A percentile compares a stretch with the other conserved stretches of the same genome.
These are phyloP conservation scores for Geotrichum reessii DNA, from an alignment of 1,139 yeast species.

Conservation along the genomic window DNA sequence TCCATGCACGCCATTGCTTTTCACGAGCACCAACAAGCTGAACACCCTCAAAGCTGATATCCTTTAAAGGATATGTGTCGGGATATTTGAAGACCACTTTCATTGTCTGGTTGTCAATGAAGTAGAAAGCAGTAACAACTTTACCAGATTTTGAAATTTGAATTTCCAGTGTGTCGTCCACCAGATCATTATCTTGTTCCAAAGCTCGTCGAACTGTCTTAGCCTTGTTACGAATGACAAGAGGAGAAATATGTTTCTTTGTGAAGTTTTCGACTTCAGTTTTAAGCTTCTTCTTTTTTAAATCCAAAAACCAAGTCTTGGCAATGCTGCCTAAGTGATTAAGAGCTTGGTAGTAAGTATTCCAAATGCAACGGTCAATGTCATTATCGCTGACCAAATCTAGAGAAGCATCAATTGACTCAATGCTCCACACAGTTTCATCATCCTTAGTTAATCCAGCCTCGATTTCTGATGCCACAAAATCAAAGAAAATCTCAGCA, in stretches of 20 bases:
- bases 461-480: constrained; percentile 23
- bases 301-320: constrained; percentile 65
- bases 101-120: constrained; percentile 83
- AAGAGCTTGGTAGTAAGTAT: constrained; percentile 54
- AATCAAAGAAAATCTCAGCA: constrained; percentile 38
- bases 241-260: constrained; percentile 55
- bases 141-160: constrained; percentile 57
- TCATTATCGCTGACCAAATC: constrained; percentile 25
- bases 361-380: constrained; percentile 25
- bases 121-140: constrained; percentile 68
- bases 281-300: constrained; percentile 54
- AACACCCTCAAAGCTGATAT: constrained; percentile 69
- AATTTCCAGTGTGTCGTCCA: constrained; percentile 55
- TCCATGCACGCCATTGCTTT: constrained; percentile 93
- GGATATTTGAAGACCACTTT: constrained; percentile 76
- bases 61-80: constrained; percentile 63
- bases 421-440: constrained; percentile 16
- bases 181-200: constrained; percentile 35
- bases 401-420: constrained; percentile 31
- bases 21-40: constrained; percentile 85
- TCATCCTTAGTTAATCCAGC: constrained; percentile 16
- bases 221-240: constrained; percentile 55
- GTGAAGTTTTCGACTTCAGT: constrained; percentile 59
- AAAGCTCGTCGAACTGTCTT: constrained; percentile 43
- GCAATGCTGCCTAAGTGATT: constrained; percentile 60